Evolutionary conservation across 1,284 basidiomycete species (phyloP).

Genomic region (Rhodotorula sp.): DNA sequence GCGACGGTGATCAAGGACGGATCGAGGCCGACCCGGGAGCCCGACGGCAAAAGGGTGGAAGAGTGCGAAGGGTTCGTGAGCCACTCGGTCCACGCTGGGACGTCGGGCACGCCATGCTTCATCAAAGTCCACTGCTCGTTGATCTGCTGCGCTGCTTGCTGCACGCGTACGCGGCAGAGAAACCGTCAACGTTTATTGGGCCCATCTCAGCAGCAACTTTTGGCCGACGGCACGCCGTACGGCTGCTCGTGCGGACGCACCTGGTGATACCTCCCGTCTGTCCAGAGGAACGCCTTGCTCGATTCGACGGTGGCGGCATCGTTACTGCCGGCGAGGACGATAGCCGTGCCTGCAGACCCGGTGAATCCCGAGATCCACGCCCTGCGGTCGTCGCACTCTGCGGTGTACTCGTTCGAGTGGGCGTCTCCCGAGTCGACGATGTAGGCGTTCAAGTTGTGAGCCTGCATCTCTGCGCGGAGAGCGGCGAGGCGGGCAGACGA

Average conservation of each 20-base stretch:
- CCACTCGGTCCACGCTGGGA: conserved; percentile 35
- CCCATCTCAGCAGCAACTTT: neutral
- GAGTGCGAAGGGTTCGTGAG: conserved; percentile 26
- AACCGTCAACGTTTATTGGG: neutral
- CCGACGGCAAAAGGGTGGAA: conserved; percentile 19
- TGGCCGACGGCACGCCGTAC: neutral
- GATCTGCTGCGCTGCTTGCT: conserved; percentile 37
- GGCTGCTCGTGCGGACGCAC: neutral
- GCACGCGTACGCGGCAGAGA: neutral
- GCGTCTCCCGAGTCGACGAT: conserved; percentile 30
- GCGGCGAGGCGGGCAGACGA: conserved; percentile 16
- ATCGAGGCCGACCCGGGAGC: conserved; percentile 74
- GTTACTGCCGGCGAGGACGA: conserved; percentile 12
- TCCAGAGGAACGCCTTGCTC: conserved; percentile 26
- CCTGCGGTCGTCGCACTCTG: conserved; percentile 26
- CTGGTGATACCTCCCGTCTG: conserved; percentile 38
- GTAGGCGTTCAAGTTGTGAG: conserved; percentile 22
- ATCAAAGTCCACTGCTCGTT: conserved; percentile 31
- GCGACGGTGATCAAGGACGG: conserved; percentile 61
- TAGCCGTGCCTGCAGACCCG: conserved; percentile 32
- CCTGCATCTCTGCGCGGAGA: conserved; percentile 10
- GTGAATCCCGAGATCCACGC: conserved; percentile 39
- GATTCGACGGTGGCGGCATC: neutral
- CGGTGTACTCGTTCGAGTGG: conserved; percentile 35
- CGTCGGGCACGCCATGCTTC: conserved; percentile 29